Base-by-base conservation (phyloP, 345 rosid species). In the Aegle marmelos region DNA sequence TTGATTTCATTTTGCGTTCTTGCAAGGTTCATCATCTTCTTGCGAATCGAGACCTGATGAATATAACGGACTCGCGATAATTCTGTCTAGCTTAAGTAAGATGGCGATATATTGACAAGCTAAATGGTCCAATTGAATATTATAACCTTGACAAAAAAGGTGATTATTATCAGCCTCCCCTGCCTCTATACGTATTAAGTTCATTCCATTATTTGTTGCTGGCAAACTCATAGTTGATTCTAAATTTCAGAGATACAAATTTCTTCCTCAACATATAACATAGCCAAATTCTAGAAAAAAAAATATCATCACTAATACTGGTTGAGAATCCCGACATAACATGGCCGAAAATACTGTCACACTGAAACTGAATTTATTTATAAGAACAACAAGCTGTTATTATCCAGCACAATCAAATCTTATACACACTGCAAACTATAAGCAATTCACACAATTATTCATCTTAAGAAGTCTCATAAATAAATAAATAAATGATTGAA, bases 381-480 rank as follows among this genome's bases (percentile, higher is more conserved):
- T 28, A 69, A 87, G n/a, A 34, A 89, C 87, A 88, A 89, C 75
- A 83, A 86, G 88, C 84, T 76, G 88, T 90, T 91, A 85, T 83
- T 48, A 76, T 79, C 70, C 77, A 57, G 50, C 56, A 63, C 75
- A 81, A 62, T 67, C 79, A 69, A 75, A 73, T 79, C 68, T 25
- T 72, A 56, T 45, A 67, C 53, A 78, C 68, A 59, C 57, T 45
- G 45, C 30, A 54, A 56, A 45, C 4, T 7, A 64, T 58, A 50
- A 58, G 28, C 16, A 68, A 68, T 68, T 74, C 84, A 82, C 73
- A 75, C 81, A 70, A 63, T 81, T 83, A 86, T 83, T 82, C 57
- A 67, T 65, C 84, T 60, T 53, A 50, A 45, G 59, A 63, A 64
- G 75, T 68, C 24, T 50, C 57, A 69, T 50, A 27, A 14, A 30